Conservation (phyloP, 345 rosid genomes). For the Noccaea bulbosa region DNA sequence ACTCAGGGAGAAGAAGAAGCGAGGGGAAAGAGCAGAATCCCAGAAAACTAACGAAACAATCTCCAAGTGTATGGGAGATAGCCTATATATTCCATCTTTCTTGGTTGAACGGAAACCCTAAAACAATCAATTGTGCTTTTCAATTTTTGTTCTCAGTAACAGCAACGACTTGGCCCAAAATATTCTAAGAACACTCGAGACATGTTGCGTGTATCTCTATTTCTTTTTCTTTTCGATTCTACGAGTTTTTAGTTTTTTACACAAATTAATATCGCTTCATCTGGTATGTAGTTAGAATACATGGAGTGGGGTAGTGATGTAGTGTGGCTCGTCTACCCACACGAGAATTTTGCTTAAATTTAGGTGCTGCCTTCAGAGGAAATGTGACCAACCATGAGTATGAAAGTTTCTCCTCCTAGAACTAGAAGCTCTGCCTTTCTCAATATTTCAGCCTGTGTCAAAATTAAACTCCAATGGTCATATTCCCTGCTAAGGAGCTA, state of each 20-base stretch:
- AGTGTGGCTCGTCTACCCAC: neutral
- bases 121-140: neutral
- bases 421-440: slow-evolving; percentile 27
- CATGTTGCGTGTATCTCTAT: neutral
- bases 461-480: slow-evolving; percentile 14
- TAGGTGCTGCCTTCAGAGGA: slow-evolving; percentile 15
- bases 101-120: slow-evolving; percentile 29
- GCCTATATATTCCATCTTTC: slow-evolving; percentile 42
- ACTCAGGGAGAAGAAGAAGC: slow-evolving; percentile 92
- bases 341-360: neutral
- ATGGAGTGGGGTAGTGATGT: neutral
- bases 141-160: slow-evolving; percentile 18
- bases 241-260: neutral
- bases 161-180: slow-evolving; percentile 25
- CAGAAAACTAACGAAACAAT: slow-evolving; percentile 82
- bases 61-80: slow-evolving; percentile 65
- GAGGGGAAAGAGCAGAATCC: slow-evolving; percentile 71
- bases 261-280: slow-evolving; percentile 12
- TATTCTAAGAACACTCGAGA: slow-evolving; percentile 29
- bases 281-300: slow-evolving; percentile 2
- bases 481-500: slow-evolving; percentile 7
- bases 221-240: neutral
- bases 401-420: slow-evolving; percentile 13
- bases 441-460: slow-evolving; percentile 18
- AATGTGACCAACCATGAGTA: slow-evolving; percentile 10